phyloP scores from a whole-genome alignment of 306 rosid species.

The Phaseolus lunatus region DNA sequence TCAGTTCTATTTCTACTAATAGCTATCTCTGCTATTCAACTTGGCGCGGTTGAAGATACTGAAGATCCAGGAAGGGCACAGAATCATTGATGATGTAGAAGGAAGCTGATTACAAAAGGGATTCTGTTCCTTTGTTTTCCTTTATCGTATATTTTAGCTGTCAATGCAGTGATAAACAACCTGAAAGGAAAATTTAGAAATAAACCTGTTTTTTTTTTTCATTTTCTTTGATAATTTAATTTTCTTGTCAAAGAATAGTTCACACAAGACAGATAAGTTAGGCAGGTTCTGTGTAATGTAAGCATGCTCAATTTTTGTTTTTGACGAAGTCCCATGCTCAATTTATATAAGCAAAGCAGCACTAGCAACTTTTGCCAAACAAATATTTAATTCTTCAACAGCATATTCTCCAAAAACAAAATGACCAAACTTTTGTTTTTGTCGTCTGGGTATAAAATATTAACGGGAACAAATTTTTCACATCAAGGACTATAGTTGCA shows the following conservation, averaged over 20 bases:
- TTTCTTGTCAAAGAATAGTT: conserved; percentile 61
- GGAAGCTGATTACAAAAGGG: conserved; percentile 58
- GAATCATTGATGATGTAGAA: conserved; percentile 53
- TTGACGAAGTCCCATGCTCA: conserved; percentile 56
- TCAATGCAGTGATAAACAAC: conserved; percentile 68
- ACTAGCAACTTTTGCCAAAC: conserved; percentile 34
- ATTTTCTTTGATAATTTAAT: conserved; percentile 41
- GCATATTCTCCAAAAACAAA: conserved; percentile 10
- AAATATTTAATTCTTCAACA: conserved; percentile 26
- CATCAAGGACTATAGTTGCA: conserved; percentile 25
- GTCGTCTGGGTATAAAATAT: background rate
- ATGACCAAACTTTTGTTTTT: conserved; percentile 12
- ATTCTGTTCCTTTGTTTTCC: conserved; percentile 39
- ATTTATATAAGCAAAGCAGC: conserved; percentile 44
- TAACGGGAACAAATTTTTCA: conserved; percentile 11
- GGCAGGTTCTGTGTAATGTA: conserved; percentile 52
- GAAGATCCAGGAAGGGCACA: conserved; percentile 38
- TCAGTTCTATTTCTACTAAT: conserved; percentile 38
- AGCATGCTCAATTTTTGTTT: conserved; percentile 53
- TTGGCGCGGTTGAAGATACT: conserved; percentile 38
- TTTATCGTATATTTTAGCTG: conserved; percentile 47
- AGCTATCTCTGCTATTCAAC: conserved; percentile 39
- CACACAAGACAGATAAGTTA: conserved; percentile 55
- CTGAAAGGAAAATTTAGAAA: conserved; percentile 55
- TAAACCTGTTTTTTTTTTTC: conserved; percentile 41